Conservation (phyloP, 306 rosid species). For the Cucurbita argyrosperma region DNA sequence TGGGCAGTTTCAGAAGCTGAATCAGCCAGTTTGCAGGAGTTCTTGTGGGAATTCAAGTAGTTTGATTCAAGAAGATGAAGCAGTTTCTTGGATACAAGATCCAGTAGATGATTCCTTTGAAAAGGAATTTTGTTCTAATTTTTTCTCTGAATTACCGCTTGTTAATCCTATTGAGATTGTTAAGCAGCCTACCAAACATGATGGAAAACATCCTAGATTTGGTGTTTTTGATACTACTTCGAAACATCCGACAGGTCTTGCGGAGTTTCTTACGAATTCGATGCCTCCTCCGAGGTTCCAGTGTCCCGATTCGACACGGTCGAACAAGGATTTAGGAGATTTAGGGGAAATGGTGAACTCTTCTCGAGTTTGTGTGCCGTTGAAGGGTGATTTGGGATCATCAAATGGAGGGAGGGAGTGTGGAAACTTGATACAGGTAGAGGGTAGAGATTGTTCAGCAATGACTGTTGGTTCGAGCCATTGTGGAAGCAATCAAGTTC, state of each 20-base stretch:
- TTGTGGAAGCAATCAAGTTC: constrained; percentile 57
- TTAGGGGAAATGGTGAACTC: constrained; percentile 22
- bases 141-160: constrained; percentile 35
- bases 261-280: constrained; percentile 27
- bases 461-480: constrained; percentile 66
- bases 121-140: constrained; percentile 38
- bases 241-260: constrained; percentile 20
- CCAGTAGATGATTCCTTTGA: constrained; percentile 57
- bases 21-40: constrained; percentile 19
- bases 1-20: constrained; percentile 39
- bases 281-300: constrained; percentile 50
- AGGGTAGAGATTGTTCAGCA: constrained; percentile 43
- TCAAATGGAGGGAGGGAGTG: constrained; percentile 25
- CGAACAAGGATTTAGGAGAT: constrained; percentile 14
- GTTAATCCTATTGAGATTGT: constrained; percentile 31
- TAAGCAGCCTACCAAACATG: constrained; percentile 35
- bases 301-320: constrained; percentile 21
- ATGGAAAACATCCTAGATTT: constrained; percentile 23
- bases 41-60: constrained; percentile 28
- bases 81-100: constrained; percentile 46
- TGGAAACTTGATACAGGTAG: constrained; percentile 17
- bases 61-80: constrained; percentile 48
- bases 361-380: constrained; percentile 23
- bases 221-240: constrained; percentile 16
- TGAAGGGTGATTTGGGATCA: constrained; percentile 19